phyloP scores from a whole-genome alignment of 2,329 filamentous ascomycete species.

The Mollisiaceae sp. region DNA sequence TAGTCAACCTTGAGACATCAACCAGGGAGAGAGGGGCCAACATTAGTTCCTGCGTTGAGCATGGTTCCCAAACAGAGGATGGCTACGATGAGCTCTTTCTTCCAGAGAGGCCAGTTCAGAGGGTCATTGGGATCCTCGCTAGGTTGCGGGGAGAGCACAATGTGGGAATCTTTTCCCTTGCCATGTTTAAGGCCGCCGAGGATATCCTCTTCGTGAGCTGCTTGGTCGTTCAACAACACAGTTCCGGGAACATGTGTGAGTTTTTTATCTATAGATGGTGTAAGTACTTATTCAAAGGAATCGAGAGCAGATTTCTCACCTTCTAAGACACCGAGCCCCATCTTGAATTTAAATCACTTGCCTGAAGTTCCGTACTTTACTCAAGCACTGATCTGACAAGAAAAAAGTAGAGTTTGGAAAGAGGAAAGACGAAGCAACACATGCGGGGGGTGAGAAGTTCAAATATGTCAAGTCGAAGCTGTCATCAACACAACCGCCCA shows the following conservation, averaged over 20 bases:
- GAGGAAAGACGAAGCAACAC: background rate
- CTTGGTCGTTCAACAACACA: slow-evolving; percentile 26
- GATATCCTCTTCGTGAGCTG: slow-evolving; percentile 18
- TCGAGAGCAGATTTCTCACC: background rate
- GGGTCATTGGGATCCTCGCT: slow-evolving; percentile 55
- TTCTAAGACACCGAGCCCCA: slow-evolving; percentile 13
- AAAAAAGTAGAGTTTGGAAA: background rate
- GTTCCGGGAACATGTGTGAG: slow-evolving; percentile 27
- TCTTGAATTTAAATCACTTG: background rate
- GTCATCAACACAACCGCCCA: background rate
- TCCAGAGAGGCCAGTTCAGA: slow-evolving; percentile 47
- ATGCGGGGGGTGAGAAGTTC: background rate
- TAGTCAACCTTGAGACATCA: background rate
- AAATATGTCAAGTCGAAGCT: background rate
- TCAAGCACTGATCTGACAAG: background rate
- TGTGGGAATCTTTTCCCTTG: slow-evolving; percentile 21
- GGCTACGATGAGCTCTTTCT: slow-evolving; percentile 48
- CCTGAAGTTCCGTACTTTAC: background rate
- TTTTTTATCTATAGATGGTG: slow-evolving; percentile 7
- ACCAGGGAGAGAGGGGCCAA: background rate
- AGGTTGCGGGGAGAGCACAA: slow-evolving; percentile 47
- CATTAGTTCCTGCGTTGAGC: slow-evolving; percentile 35
- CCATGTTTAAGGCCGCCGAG: slow-evolving; percentile 25
- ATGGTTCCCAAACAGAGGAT: slow-evolving; percentile 48
- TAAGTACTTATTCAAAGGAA: background rate